A percentile compares a stretch with the other conserved stretches of the same genome.
phyloP scores from a whole-genome alignment of 768 basidiomycete species.

The Cantharellus cinnabarinus region DNA sequence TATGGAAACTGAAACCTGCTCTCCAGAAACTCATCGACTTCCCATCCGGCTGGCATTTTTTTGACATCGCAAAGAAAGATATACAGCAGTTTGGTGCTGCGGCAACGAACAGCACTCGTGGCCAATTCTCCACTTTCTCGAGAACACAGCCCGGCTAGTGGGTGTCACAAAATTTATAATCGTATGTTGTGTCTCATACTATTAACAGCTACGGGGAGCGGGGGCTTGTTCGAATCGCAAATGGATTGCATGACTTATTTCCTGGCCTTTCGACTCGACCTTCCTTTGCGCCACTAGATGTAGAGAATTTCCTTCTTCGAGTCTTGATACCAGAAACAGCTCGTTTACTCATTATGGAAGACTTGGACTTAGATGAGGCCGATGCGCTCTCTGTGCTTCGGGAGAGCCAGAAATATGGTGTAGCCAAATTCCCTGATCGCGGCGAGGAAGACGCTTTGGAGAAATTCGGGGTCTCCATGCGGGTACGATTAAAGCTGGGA shows the following conservation, averaged over 20 bases:
- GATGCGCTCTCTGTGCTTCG: slow-evolving; percentile 40
- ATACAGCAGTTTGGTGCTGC: slow-evolving; percentile 45
- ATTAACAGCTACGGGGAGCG: slow-evolving; percentile 59
- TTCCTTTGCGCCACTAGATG: slow-evolving; percentile 40
- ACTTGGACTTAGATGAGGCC: slow-evolving; percentile 26
- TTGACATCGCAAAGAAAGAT: slow-evolving; percentile 42
- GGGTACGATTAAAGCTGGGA: neutral
- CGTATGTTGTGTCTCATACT: neutral
- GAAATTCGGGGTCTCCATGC: neutral
- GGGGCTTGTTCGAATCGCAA: slow-evolving; percentile 62
- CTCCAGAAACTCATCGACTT: slow-evolving; percentile 26
- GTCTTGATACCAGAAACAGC: slow-evolving; percentile 84
- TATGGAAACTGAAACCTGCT: slow-evolving; percentile 29
- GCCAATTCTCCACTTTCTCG: slow-evolving; percentile 61
- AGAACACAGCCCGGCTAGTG: slow-evolving; percentile 82
- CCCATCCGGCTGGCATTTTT: slow-evolving; percentile 28
- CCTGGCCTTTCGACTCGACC: slow-evolving; percentile 28
- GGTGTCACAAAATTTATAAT: slow-evolving; percentile 16
- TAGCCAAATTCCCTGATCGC: slow-evolving; percentile 63
- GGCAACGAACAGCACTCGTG: slow-evolving; percentile 43
- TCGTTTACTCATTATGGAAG: slow-evolving; percentile 60
- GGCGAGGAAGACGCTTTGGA: slow-evolving; percentile 17
- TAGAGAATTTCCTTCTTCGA: slow-evolving; percentile 58
- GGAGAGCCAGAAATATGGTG: slow-evolving; percentile 67
- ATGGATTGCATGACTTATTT: slow-evolving; percentile 55